Conservation (phyloP, 805 yeast genomes). For the Starmerella sirachaensis region DNA sequence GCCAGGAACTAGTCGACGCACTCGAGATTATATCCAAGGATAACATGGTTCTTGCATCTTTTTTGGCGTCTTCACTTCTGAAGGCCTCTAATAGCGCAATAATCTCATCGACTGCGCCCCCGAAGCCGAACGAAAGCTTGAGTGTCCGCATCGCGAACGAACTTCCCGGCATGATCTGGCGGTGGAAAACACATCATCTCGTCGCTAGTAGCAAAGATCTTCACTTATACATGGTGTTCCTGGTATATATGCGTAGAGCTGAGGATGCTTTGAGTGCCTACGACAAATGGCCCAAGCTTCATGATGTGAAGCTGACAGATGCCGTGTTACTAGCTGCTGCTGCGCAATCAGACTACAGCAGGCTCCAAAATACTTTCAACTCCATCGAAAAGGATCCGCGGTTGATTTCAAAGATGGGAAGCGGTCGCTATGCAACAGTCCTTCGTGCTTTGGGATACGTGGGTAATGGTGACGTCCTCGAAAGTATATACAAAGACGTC, state of each 20-base stretch:
- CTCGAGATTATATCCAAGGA: not conserved
- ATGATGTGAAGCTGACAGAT: slow-evolving; percentile 38
- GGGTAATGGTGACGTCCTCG: slow-evolving; percentile 40
- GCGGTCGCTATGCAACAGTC: slow-evolving; percentile 47
- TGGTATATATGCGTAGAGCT: slow-evolving; percentile 19
- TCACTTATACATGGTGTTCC: slow-evolving; percentile 20
- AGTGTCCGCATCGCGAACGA: not conserved
- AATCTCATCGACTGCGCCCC: not conserved
- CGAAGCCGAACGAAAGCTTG: not conserved
- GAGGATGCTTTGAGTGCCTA: slow-evolving; percentile 29
- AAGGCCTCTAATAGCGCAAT: no score
- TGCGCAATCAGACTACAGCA: slow-evolving; percentile 38
- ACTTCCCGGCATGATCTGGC: slow-evolving; percentile 25
- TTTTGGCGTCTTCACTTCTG: slow-evolving; percentile 10
- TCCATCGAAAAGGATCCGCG: slow-evolving; percentile 5
- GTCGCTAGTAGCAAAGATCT: slow-evolving; percentile 23
- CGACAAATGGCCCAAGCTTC: slow-evolving; percentile 32
- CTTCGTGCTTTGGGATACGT: slow-evolving; percentile 45
- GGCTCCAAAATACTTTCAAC: slow-evolving; percentile 46
- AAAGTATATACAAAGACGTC: slow-evolving; percentile 40
- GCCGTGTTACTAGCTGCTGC: slow-evolving; percentile 39
- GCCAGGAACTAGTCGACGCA: not conserved
- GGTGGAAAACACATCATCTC: slow-evolving; percentile 22
- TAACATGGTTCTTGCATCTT: slow-evolving; percentile 3
- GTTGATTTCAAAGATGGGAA: slow-evolving; percentile 21